A percentile compares a stretch with the other conserved stretches of the same genome.
These are phyloP conservation scores for Solanum sitiens DNA, from an alignment of 257 asterid species.

Conservation along the genomic window DNA sequence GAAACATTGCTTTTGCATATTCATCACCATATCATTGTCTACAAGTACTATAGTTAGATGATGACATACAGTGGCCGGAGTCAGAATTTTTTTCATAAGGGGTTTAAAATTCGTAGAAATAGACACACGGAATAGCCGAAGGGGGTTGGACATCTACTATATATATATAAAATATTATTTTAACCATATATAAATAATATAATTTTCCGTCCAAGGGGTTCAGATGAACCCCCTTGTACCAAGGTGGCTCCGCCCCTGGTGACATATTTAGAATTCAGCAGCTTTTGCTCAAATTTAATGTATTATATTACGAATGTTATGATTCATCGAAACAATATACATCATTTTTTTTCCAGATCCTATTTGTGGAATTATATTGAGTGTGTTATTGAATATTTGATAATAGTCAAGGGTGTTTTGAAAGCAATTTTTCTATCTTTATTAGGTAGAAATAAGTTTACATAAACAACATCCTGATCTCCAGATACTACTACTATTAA, in stretches of 20 bases:
- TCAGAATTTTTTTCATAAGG: no score
- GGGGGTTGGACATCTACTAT: no score
- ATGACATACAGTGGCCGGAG: no score
- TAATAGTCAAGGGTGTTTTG: background rate
- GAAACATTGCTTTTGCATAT: background rate
- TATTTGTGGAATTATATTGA: background rate
- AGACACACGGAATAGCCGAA: no score
- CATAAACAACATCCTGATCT: fast-evolving
- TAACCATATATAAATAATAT: no score
- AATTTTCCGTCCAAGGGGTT: no score
- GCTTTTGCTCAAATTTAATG: background rate
- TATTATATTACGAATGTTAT: background rate
- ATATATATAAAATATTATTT: no score
- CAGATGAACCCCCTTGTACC: no score
- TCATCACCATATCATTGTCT: background rate
- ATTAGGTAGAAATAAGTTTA: background rate
- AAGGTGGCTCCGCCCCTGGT: no score
- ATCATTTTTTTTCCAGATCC: background rate
- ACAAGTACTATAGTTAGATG: background rate
- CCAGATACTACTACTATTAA: background rate
- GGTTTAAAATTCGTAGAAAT: no score
- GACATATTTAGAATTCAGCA: background rate
- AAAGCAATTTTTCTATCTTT: background rate
- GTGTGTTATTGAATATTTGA: background rate
- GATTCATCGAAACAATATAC: background rate